Evolutionary conservation across 208 protist species (phyloP).

Genomic region (Wallacemonas rigidus): DNA sequence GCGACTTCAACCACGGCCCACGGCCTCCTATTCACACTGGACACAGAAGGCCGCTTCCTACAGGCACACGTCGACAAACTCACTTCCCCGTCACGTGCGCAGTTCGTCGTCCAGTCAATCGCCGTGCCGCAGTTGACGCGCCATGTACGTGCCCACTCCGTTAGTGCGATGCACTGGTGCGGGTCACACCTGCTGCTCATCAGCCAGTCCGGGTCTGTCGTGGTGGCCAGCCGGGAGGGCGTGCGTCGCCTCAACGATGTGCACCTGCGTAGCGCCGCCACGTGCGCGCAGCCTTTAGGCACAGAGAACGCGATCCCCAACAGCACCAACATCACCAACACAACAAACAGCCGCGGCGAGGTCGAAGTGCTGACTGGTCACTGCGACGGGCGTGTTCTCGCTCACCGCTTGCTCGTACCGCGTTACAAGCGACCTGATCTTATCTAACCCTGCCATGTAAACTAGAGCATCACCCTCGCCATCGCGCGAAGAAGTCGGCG

Average conservation of each 20-base stretch:
- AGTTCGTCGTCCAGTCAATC: constrained; percentile 37
- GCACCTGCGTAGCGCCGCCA: constrained; percentile 2
- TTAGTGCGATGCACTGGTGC: neutral
- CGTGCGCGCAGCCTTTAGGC: neutral
- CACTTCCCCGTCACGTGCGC: constrained; percentile 42
- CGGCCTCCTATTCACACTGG: constrained; percentile 54
- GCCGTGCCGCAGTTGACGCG: constrained; percentile 23
- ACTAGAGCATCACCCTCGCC: neutral
- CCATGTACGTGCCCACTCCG: constrained; percentile 4
- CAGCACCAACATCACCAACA: neutral
- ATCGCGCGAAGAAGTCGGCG: neutral
- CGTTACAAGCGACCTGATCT: constrained; percentile 3
- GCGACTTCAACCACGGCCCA: constrained; percentile 23
- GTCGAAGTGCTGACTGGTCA: constrained; percentile 34
- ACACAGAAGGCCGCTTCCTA: constrained; percentile 40
- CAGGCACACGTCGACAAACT: constrained; percentile 57
- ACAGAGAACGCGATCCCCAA: constrained; percentile 11
- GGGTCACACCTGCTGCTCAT: constrained; percentile 6
- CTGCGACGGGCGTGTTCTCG: constrained; percentile 28
- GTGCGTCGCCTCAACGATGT: constrained; percentile 13
- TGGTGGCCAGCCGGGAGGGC: neutral
- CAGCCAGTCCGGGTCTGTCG: constrained; percentile 3
- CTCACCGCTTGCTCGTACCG: constrained; percentile 18
- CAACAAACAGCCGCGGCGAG: constrained; percentile 5
- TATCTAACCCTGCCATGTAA: neutral